Conservation (phyloP, 306 rosid species). For the Cicer bijugum region DNA sequence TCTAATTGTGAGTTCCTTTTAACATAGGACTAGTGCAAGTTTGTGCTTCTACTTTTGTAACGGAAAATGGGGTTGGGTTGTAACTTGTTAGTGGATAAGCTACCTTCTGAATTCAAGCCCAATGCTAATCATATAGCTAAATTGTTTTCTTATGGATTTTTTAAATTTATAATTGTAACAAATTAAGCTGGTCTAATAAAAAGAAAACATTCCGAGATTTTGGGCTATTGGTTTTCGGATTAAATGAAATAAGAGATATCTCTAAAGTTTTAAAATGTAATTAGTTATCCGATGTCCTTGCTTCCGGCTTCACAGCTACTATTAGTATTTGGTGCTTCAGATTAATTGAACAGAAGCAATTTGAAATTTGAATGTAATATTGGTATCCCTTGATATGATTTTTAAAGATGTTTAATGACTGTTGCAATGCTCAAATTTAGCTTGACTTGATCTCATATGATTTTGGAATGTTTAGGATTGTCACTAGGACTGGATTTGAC, state of each 20-base stretch:
- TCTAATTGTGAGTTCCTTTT: neutral
- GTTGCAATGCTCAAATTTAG: constrained; percentile 2
- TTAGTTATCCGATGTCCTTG: neutral
- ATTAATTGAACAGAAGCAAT: neutral
- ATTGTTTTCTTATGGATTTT: constrained; percentile 5
- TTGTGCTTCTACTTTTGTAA: neutral
- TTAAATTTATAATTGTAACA: neutral
- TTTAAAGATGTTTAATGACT: neutral
- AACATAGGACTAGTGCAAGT: neutral
- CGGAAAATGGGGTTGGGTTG: constrained; percentile 1
- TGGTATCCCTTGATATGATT: neutral
- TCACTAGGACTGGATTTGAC: constrained; percentile 66
- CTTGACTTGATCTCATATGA: constrained; percentile 25
- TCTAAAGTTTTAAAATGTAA: constrained; percentile 9
- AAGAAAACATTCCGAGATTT: neutral
- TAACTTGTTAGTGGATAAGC: constrained; percentile 2
- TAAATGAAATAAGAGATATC: neutral
- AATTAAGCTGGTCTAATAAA: neutral
- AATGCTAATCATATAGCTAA: neutral
- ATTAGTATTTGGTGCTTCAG: neutral
- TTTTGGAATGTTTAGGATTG: constrained; percentile 52
- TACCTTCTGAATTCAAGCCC: neutral
- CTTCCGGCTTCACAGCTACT: neutral
- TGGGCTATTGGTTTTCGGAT: neutral
- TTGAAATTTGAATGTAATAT: neutral